phyloP scores from a whole-genome alignment of 371 early-diverging fungal genomes.

The Polyrhizophydium stewartii region DNA sequence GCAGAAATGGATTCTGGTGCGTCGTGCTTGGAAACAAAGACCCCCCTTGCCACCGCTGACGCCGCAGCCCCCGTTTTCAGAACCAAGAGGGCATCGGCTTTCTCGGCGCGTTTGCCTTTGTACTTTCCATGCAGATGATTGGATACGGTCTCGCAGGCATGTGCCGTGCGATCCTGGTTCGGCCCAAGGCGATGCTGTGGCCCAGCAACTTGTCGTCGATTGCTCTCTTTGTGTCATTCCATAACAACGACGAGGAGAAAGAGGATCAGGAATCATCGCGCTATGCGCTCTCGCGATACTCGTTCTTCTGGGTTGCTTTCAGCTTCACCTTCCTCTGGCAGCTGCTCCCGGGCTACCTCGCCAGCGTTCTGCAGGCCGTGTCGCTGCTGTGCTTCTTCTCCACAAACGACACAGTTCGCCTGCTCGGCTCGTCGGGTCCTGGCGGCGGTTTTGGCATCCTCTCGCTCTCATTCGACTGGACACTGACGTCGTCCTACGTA shows the following conservation, averaged over 20 bases:
- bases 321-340: not conserved
- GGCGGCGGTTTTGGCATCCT: slow-evolving; percentile 13
- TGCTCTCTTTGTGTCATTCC: slow-evolving; percentile 71
- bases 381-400: slow-evolving; percentile 69
- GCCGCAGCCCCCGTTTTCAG: too few relatives aligned
- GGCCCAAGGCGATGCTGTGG: slow-evolving; percentile 82
- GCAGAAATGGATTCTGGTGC: slow-evolving; percentile 39
- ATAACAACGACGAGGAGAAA: not conserved
- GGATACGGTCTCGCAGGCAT: slow-evolving; percentile 76
- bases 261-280: too few relatives aligned
- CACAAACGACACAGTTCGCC: slow-evolving; percentile 31
- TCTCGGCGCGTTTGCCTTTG: not conserved
- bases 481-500: not conserved
- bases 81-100: not conserved
- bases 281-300: slow-evolving; percentile 28
- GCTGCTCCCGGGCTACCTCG: not conserved
- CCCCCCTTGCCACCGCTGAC: too few relatives aligned
- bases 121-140: slow-evolving; percentile 68
- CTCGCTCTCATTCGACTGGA: slow-evolving; percentile 15
- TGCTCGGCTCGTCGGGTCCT: slow-evolving; percentile 13
- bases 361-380: slow-evolving; percentile 38
- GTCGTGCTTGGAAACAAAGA: not conserved
- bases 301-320: slow-evolving; percentile 9
- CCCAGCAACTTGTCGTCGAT: slow-evolving; percentile 68
- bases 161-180: slow-evolving; percentile 62